Conservation (phyloP, 2,329 filamentous ascomycete species). For the Blastomyces parvus region DNA sequence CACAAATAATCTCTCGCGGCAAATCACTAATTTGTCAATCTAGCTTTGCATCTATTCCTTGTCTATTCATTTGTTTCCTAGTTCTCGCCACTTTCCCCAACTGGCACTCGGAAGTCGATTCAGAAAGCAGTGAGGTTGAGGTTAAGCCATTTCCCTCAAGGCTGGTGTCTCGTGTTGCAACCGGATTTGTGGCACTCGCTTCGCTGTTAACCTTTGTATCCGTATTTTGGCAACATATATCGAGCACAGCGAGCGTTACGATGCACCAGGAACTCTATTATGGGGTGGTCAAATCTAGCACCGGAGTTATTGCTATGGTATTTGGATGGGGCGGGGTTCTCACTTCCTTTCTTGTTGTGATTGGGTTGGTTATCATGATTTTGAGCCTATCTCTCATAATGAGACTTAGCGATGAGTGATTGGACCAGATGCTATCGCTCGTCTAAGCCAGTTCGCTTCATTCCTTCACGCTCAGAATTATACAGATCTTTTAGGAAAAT, state of each 20-base stretch:
- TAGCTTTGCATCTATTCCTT: constrained; percentile 93
- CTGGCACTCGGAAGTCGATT: constrained; percentile 87
- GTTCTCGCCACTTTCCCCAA: constrained; percentile 93
- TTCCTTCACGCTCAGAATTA: not conserved
- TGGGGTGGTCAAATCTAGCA: constrained; percentile 73
- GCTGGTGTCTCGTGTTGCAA: constrained; percentile 81
- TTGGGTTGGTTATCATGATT: constrained; percentile 91
- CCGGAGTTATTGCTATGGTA: constrained; percentile 92
- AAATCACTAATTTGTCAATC: constrained; percentile 1
- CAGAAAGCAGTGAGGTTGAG: constrained; percentile 70
- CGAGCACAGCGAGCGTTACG: constrained; percentile 85
- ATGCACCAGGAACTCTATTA: constrained; percentile 90
- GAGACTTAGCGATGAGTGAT: constrained; percentile 41
- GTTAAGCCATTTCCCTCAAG: constrained; percentile 90
- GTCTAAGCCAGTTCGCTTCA: not conserved
- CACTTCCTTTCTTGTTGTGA: constrained; percentile 85
- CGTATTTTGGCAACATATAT: constrained; percentile 64
- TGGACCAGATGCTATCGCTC: not conserved
- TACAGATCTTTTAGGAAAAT: not conserved
- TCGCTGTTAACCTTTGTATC: constrained; percentile 57
- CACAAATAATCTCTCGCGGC: constrained; percentile 7
- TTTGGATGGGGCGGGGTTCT: constrained; percentile 96
- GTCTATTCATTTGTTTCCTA: constrained; percentile 91
- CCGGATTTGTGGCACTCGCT: constrained; percentile 73
- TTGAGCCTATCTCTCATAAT: constrained; percentile 76